Evolutionary conservation across 163 green algal species (phyloP).

Genomic region (Scenedesmus sp.): DNA sequence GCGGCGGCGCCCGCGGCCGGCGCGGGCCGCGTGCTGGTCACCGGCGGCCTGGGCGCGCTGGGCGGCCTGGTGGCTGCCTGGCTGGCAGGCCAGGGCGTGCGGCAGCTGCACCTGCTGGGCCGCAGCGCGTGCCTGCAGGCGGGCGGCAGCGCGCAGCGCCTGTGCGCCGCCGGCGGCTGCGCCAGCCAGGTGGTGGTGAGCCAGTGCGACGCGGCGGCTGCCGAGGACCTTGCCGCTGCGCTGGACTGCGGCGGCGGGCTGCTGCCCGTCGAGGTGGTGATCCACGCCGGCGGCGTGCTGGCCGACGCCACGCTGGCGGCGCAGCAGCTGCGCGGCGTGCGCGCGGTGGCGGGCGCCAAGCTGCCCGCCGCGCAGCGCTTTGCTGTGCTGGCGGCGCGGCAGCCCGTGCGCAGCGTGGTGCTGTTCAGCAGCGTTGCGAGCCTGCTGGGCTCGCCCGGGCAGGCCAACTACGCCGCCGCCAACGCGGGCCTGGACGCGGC

Average conservation of each 20-base stretch:
- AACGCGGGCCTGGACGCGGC: conserved; percentile 82
- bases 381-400: conserved; percentile 34
- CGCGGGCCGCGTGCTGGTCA: conserved; percentile 61
- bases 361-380: conserved; percentile 34
- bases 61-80: conserved; percentile 74
- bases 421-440: conserved; percentile 68
- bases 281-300: conserved; percentile 77
- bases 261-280: conserved; percentile 42
- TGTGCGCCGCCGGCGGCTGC: conserved; percentile 2
- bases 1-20: conserved; percentile 12
- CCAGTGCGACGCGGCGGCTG: conserved; percentile 12
- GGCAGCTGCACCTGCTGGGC: conserved; percentile 29
- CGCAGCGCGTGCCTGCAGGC: conserved; percentile 6
- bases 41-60: conserved; percentile 78
- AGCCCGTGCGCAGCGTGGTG: conserved; percentile 44
- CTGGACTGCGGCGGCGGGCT: background rate
- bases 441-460: conserved; percentile 81
- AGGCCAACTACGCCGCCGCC: conserved; percentile 90
- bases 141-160: background rate
- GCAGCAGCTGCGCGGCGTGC: conserved; percentile 52
- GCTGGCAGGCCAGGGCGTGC: conserved; percentile 57
- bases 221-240: conserved; percentile 20
- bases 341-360: conserved; percentile 56
- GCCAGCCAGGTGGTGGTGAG: conserved; percentile 4
- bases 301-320: conserved; percentile 67